A percentile compares a stretch with the other conserved stretches of the same genome.
phyloP scores from a whole-genome alignment of 1,284 basidiomycete species.

The Gomphus sp. region DNA sequence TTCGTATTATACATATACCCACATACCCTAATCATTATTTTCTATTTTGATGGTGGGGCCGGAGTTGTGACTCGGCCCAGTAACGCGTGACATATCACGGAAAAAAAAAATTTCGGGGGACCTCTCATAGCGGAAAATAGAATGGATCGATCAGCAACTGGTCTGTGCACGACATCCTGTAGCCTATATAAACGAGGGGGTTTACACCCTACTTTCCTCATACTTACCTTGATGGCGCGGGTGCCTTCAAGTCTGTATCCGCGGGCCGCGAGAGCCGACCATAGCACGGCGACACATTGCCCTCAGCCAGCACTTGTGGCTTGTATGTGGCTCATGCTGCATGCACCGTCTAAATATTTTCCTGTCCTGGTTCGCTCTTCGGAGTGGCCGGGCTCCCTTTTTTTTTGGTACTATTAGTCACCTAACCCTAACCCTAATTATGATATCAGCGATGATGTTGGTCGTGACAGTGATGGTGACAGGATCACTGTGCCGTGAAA shows the following conservation, averaged over 20 bases:
- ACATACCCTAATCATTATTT: neutral
- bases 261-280: conserved; percentile 15
- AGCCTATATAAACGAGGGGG: neutral
- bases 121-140: no score
- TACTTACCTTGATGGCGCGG: conserved; percentile 8
- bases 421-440: conserved; percentile 17
- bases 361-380: conserved; percentile 49
- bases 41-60: neutral
- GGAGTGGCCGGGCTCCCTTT: conserved; percentile 23
- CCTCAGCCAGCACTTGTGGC: conserved; percentile 37
- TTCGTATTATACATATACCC: neutral
- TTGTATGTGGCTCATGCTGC: conserved; percentile 55
- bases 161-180: neutral
- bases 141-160: neutral
- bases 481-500: neutral
- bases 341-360: conserved; percentile 67
- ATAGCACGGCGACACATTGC: conserved; percentile 26
- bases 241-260: conserved; percentile 1
- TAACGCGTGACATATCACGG: no score
- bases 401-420: conserved; percentile 10
- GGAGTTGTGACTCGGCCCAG: neutral
- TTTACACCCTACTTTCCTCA: neutral
- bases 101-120: neutral
- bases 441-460: no score
- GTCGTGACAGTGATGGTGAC: no score